Evolutionary conservation across 345 rosid genomes (phyloP).

Genomic region (Passiflora organensis): DNA sequence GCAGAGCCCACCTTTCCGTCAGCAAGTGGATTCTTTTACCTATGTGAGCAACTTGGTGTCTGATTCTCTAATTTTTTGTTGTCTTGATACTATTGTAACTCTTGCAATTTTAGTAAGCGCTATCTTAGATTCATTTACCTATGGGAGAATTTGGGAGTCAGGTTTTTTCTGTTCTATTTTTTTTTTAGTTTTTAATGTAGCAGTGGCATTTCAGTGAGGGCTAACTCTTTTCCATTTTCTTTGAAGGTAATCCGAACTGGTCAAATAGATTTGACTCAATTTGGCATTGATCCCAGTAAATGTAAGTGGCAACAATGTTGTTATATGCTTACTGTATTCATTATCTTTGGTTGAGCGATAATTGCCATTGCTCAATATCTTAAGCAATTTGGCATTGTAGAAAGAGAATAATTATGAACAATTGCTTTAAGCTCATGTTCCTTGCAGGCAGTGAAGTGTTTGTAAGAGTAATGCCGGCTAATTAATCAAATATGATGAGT

Average conservation of each 20-base stretch:
- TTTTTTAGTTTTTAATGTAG: background rate
- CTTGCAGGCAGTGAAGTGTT: no score
- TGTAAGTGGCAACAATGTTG: constrained; percentile 72
- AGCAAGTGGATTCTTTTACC: constrained; percentile 95
- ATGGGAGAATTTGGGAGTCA: no score
- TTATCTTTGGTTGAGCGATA: no score
- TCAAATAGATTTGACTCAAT: constrained; percentile 88
- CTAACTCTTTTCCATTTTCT: constrained; percentile 10
- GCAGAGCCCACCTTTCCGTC: constrained; percentile 93
- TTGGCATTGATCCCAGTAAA: constrained; percentile 85
- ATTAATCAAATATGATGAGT: background rate
- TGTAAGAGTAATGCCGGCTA: background rate
- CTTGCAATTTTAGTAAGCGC: no score
- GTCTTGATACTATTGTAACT: no score
- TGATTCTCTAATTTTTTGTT: constrained; percentile 8
- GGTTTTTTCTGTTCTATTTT: no score
- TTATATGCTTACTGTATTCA: no score
- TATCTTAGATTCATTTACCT: no score
- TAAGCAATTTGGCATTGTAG: no score
- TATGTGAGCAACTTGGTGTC: constrained; percentile 46
- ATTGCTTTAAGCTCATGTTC: no score
- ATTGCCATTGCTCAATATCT: no score
- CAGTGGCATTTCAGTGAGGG: background rate
- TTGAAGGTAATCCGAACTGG: constrained; percentile 88
- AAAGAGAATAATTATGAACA: no score